A percentile compares a stretch with the other conserved stretches of the same genome.
Conservation (phyloP, 73 alveolate genomes). For the Blepharisma japonicum region DNA sequence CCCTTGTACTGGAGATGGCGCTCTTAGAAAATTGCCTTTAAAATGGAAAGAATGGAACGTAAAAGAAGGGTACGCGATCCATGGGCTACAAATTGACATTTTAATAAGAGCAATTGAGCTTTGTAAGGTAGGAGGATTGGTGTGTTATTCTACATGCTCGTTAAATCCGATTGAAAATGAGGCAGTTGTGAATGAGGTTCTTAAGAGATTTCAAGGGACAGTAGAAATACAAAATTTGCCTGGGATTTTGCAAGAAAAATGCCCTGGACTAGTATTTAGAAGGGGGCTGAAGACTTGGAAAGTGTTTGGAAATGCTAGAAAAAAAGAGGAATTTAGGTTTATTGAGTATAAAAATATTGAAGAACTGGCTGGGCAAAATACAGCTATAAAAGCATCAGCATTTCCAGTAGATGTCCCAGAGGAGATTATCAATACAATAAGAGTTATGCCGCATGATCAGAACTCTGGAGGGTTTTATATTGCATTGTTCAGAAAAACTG, state of each 20-base stretch:
- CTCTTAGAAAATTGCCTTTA: conserved; percentile 93
- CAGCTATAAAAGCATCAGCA: conserved; percentile 6
- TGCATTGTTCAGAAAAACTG: conserved; percentile 76
- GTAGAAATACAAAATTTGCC: conserved; percentile 75
- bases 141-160: conserved; percentile 97
- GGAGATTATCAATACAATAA: conserved; percentile 68
- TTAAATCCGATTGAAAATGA: conserved; percentile 98
- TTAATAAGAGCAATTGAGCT: conserved; percentile 80
- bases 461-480: conserved; percentile 96
- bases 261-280: conserved; percentile 73
- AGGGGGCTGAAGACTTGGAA: conserved; percentile 84
- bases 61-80: conserved; percentile 85
- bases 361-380: neutral
- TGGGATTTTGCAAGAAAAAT: conserved; percentile 46
- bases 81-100: conserved; percentile 87
- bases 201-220: conserved; percentile 63
- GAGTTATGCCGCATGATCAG: conserved; percentile 95
- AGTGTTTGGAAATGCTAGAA: conserved; percentile 62
- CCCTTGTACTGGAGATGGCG: conserved; percentile 99
- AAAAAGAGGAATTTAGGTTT: conserved; percentile 27
- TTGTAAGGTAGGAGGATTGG: conserved; percentile 89
- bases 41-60: conserved; percentile 97
- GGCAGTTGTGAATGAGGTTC: conserved; percentile 86
- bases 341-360: neutral
- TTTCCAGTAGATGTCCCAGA: neutral